Conservation (phyloP, 2,329 filamentous ascomycete species). For the Paracorniculantispora psalliotae region DNA sequence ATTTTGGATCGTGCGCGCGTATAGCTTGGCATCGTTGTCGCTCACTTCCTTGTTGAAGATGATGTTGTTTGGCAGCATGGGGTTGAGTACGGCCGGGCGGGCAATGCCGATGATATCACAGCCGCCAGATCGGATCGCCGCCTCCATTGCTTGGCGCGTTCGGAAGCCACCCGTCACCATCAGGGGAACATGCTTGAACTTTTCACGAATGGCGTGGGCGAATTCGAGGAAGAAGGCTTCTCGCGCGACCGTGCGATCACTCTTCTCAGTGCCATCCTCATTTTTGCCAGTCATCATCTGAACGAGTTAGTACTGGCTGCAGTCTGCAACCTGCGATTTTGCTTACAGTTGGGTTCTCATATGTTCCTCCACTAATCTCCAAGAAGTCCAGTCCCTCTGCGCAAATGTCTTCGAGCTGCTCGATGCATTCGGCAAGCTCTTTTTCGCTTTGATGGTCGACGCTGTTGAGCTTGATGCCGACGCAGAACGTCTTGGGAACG, state of each 20-base stretch:
- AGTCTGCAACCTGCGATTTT: not conserved
- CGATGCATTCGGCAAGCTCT: conserved; percentile 48
- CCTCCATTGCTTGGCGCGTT: conserved; percentile 38
- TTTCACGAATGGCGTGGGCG: conserved; percentile 42
- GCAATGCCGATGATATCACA: conserved; percentile 40
- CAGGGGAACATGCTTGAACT: conserved; percentile 40
- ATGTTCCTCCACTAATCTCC: conserved; percentile 61
- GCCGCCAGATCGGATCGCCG: conserved; percentile 30
- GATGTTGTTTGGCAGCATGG: conserved; percentile 28
- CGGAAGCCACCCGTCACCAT: conserved; percentile 63
- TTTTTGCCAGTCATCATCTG: conserved; percentile 23
- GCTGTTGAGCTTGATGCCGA: conserved; percentile 53
- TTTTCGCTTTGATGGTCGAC: conserved; percentile 48
- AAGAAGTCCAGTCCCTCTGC: conserved; percentile 57
- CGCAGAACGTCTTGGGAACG: conserved; percentile 37
- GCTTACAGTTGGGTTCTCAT: conserved; percentile 45
- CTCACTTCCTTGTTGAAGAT: conserved; percentile 26
- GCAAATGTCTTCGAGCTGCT: conserved; percentile 50
- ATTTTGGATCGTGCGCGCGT: not conserved
- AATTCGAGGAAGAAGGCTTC: conserved; percentile 69
- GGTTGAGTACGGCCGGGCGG: conserved; percentile 34
- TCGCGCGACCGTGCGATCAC: conserved; percentile 42
- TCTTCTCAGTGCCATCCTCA: conserved; percentile 23
- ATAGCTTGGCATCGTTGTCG: not conserved
- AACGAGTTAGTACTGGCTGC: not conserved